Base-by-base conservation (phyloP, 2,329 filamentous ascomycete species). In the Trichoderma asperellum region DNA sequence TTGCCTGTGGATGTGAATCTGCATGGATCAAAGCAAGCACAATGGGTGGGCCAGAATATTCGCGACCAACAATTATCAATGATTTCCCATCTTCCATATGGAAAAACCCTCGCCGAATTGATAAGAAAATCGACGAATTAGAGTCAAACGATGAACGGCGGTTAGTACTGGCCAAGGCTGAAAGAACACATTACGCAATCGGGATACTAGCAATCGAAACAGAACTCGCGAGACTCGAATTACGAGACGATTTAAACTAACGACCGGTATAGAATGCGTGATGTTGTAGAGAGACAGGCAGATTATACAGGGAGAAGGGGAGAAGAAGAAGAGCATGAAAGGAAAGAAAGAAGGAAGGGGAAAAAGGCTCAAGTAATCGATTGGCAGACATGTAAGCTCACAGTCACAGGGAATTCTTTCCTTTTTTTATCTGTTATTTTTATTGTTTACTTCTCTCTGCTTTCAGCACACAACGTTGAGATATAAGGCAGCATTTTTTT, bases 1-100 rank as follows among this genome's bases (percentile, higher is more conserved):
- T 97, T 72, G 93, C 93, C 0, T 85, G 88, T 60, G 94, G 93
- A 1, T 97, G 93, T 78, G 94, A 98, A 79, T 90, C 89, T 2
- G 87, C 89, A 0, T 99, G 96, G 96, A 85, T 87, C 70, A 92
- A 90, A 76, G 89, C 91, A 0, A 91, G 88, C 4, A 86, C 90
- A 71, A 83, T 91, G 73, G 86, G 88, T 57, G 95, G 94, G 0
- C 93, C 94, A 4, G 89, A 89, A 0, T 97, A 97, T 77, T 79
- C 82, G 62, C 83, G 86, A 32, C 83, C 80, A 10, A 76, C 76
- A 66, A 81, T 82, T 72, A 73, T 82, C 68, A 76, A 76, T 53
- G 76, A 74, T 57, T 76, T 78, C 65, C 77, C 81, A 34, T 70
- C 74, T 47, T 78, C 76, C n/a, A 81, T 86, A 24, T 86, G 83